Evolutionary conservation across 2,329 filamentous ascomycete species (phyloP).

Genomic region (Mycosphaerelloides madeirae): DNA sequence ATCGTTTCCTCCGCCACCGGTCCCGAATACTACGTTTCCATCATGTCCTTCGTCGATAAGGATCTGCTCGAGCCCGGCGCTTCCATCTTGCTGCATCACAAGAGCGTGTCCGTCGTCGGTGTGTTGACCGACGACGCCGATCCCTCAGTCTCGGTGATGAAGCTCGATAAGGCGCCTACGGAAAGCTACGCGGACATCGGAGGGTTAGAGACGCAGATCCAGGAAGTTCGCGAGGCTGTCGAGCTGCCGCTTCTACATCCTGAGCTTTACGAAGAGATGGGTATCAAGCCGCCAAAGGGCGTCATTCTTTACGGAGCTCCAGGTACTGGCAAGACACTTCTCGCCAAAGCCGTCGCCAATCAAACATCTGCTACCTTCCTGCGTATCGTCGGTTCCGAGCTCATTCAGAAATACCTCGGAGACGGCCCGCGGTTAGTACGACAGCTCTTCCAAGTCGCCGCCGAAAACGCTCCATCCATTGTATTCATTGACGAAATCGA

Average conservation of each 20-base stretch:
- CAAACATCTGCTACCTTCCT: constrained; percentile 98
- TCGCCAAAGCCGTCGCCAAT: constrained; percentile 96
- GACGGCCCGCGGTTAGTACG: constrained; percentile 91
- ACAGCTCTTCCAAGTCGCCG: constrained; percentile 93
- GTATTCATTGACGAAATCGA: constrained; percentile 99
- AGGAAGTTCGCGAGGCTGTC: constrained; percentile 95
- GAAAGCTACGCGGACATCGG: constrained; percentile 99
- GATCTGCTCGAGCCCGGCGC: constrained; percentile 94
- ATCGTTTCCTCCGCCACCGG: constrained; percentile 97
- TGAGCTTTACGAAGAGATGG: constrained; percentile 99
- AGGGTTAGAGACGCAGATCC: constrained; percentile 89
- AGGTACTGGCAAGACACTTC: constrained; percentile 90
- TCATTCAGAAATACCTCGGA: constrained; percentile 98
- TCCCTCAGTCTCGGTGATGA: constrained; percentile 96
- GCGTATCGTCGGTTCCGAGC: constrained; percentile 91
- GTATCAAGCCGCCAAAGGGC: constrained; percentile 98
- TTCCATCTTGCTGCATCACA: constrained; percentile 92
- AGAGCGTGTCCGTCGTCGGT: constrained; percentile 95
- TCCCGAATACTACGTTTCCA: constrained; percentile 98
- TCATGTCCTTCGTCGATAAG: constrained; percentile 99
- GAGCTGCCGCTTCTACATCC: constrained; percentile 92
- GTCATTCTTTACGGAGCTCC: constrained; percentile 97
- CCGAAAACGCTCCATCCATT: constrained; percentile 92
- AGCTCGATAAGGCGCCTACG: constrained; percentile 95
- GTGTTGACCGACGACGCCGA: constrained; percentile 95